Base-by-base conservation (phyloP, 2,329 filamentous ascomycete genomes). In the Cytospora paraplurivora region DNA sequence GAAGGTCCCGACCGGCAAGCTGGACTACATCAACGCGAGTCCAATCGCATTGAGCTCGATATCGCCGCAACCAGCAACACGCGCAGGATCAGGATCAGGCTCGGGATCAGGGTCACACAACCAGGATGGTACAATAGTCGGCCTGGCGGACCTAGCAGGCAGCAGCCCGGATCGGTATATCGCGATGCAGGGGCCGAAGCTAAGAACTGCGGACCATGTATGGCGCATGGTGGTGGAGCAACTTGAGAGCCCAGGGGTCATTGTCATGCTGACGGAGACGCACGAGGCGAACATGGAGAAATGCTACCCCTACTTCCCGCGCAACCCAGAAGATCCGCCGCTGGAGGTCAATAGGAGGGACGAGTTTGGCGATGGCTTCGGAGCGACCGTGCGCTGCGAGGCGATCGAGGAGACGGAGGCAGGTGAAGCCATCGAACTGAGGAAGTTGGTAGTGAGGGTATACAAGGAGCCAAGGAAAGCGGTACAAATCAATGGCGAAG, bases 161-260 rank as follows among this genome's bases (percentile, higher is more conserved):
- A 55, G 74, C 10, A 76, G 78, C 1, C 74, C 79, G 3, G 76
- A 83, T 55, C 78, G 84, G 61, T 98, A 96, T 76, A 97, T 99
- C 69, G 95, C 93, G 59, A 97, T 96, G 75, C 92, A 96, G 77
- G 95, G 95, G 0, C 95, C 95, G 7, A 97, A 93, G 71, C 76
- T 82, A 65, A 85, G 86, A 33, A 91, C 90, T 17, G 82, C 89
- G 62, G 86, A 88, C 68, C 92, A 96, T 72, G 91, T 96, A 68
- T 99, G 94, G 91, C 91, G 95, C 72, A 99, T 99, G 95, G 82
- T 97, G 41, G 91, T 91, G 74, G 88, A 96, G 71, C 92, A 96
- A 75, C 76, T 83, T 58, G 72, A 78, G 33, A 87, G 88, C 53
- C 86, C 89, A 2, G 92, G 87, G 1, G 92, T 98, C 62, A 89